Base-by-base conservation (phyloP, 176 grass and related monocot genomes). In the Juncus inflexus region DNA sequence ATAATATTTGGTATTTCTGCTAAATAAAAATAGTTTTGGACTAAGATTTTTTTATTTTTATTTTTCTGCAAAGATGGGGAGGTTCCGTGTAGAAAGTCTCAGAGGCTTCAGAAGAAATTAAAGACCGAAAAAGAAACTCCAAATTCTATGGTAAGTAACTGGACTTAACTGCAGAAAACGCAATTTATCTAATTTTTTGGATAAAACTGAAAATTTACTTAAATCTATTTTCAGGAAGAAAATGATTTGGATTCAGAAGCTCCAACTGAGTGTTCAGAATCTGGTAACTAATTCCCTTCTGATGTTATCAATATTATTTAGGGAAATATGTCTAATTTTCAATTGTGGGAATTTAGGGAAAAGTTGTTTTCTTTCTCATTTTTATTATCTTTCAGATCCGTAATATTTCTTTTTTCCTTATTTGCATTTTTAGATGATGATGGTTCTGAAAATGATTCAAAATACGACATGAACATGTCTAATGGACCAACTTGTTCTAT, bases 401-500 rank as follows among this genome's bases (percentile, higher is more conserved):
- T 15, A 55, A 3, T 51, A 35, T 43, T 77, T 77, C 38, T n/a
- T 40, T 39, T 42, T 39, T 41, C 10, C 13, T 58, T n/a, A 15
- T 35, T 60, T 43, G 16, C 14, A 12, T 73, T 7, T 15, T 65
- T 5, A 56, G 50, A 28, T 37, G 54, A 55, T 82, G 72, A 85
- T 76, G 62, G 79, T 42, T 79, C 77, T 55, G 67, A 62, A 12
- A 64, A 69, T 62, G 69, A 58, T 79, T 5, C 60, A 43, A 73
- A 74, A 41, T 65, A 67, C 76, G 55, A 37, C 40, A 64, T 72
- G 59, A 39, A 6, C 60, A 6, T 35, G 63, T 74, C 43, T 37
- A 15, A 3, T 65, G 78, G 82, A 54, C 75, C 79, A 35, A 65
- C 75, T 60, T 90, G 86, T 51, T 47, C 6, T n/a, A 64, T 90